Base-by-base conservation (phyloP, 78 protist genomes). In the Polysphondylium violaceum region DNA sequence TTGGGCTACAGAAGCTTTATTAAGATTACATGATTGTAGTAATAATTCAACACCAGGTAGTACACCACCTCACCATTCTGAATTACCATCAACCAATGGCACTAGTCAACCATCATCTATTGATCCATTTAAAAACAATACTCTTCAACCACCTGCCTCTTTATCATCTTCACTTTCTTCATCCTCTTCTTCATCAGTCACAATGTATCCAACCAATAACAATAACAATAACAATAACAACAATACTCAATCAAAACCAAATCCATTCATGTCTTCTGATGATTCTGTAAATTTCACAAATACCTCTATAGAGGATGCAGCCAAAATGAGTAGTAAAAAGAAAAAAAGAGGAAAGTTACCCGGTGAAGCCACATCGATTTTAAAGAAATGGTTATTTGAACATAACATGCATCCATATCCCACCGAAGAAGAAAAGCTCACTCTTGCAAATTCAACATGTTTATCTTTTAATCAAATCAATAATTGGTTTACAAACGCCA, bases 401-500 rank as follows among this genome's bases (percentile, higher is more conserved):
- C 95, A 96, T 69, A 36, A 86, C 53, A 43, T 68, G 75, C 94
- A 95, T 55, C 98, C 98, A 9, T 96, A 96, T 76, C 98, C 98
- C 17, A 95, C 94, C 43, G 97, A 96, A 64, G 95, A 93, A 14
- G 97, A 96, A 60, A 96, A 96, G 75, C 61, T 50, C 16, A 19
- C 73, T 23, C 86, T 96, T 0, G 65, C 88, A 2, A 81, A 38
- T 9, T 31, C 27, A 31, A 96, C 96, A 7, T 60, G 47, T 3
- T 87, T 96, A 19, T 65, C 97, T 5, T 55, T 95, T 27, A 85
- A 33, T 56, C 98, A 95, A 55, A 76, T 96, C 40, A 93, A 90
- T 68, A 91, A 95, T 67, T 96, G 98, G 98, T 96, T 96, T 65
- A 96, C 95, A 47, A 96, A 96, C 60, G 96, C 98, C 0, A 58